Base-by-base conservation (phyloP, 345 rosid genomes). In the Gynandropsis gynandra region DNA sequence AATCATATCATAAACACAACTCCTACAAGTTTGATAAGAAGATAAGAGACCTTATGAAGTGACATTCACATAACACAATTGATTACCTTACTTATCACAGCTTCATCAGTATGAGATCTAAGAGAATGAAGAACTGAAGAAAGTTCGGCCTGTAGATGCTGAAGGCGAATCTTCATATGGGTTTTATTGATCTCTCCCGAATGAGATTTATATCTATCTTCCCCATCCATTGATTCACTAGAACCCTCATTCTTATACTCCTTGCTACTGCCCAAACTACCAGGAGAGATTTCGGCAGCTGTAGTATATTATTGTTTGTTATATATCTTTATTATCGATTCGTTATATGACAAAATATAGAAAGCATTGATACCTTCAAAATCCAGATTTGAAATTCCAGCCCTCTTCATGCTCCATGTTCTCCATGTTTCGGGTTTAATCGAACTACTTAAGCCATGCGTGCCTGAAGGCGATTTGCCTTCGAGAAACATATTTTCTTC, bases 71-170 rank as follows among this genome's bases (percentile, higher is more conserved):
- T 4, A 52, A n/a, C 1, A 56, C 36, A 38, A 69, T 21, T 36
- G 20, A 24, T 54, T 27, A 77, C 86, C 73, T 74, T 71, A 67
- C 63, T 68, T 46, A 62, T 53, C 47, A 35, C 55, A 78, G 50
- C 64, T 44, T 63, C 74, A 50, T 43, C 66, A 49, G 71, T 49
- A 24, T 69, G 66, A 56, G 87, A 81, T 71, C 81, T 80, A 66
- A 85, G 64, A 34, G 67, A 59, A 27, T 57, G 65, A 61, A 92
- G 94, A 19, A 74, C 90, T 42, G 81, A 76, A 19, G 90, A 79
- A 63, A 92, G 95, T 75, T 92, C 88, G 16, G 66, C 67, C 66
- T 81, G 81, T 69, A 92, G 77, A 54, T 71, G 74, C 64, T 67
- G 72, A 66, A 87, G 82, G 62, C 80, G 90, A 58, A 62, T 70